Base-by-base conservation (phyloP, 768 basidiomycete species). In the Phylloporus rhodoxanthus region DNA sequence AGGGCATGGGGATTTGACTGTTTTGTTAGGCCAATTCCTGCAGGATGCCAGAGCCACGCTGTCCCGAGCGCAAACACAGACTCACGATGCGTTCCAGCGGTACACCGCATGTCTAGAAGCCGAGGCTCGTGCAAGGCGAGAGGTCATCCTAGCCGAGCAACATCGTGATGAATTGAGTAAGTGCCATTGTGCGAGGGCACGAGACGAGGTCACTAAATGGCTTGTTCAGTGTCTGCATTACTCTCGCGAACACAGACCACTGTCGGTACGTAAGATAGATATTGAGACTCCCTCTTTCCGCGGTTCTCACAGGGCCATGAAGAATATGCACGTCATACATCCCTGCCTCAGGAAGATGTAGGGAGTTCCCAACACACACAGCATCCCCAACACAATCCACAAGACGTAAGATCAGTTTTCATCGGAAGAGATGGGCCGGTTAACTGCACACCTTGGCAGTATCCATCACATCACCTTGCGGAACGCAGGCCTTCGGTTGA, bases 41-140 rank as follows among this genome's bases (percentile, higher is more conserved):
- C 79, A 81, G 64, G 78, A 75, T 43, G 76, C 82, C 17, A 81
- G 84, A 28, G 72, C 73, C 41, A 72, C 80, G 5, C 70, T 85
- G n/a, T 58, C 75, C 38, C 76, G 83, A 38, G 81, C 83, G 19
- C 83, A 84, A 59, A 80, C 82, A 59, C 84, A 85, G 43, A 82
- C 84, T 0, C 82, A 86, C 57, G 85, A 86, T 37, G 77, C 84
- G 3, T 84, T 86, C 58, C 73, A 81, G 61, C 71, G 79, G 44
- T 87, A 87, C 58, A 86, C 79, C 10, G 73, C 78, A 10, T 85
- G 80, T 66, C 70, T 87, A 15, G 84, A 87, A 58, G 69, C 78
- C 10, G 85, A 88, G 60, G 71, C 73, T 37, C 81, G 81, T 63
- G 84, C 85, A 42, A 74, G 80, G 57, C 78, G 80, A 56, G 80